These are phyloP conservation scores for Dryas alaskensis DNA, from an alignment of 306 rosid genomes.

Conservation along the genomic window DNA sequence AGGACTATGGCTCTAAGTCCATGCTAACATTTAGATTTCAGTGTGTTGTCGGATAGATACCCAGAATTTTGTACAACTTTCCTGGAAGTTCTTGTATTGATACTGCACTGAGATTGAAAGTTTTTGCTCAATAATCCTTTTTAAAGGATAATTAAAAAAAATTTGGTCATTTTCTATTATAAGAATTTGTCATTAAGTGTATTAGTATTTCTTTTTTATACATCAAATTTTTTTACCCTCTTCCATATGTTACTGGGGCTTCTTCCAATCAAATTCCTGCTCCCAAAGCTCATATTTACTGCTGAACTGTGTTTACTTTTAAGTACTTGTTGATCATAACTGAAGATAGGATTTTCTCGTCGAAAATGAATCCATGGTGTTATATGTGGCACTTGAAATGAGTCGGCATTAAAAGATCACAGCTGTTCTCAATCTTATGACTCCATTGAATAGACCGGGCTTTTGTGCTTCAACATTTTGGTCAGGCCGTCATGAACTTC, in stretches of 20 bases:
- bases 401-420: not conserved
- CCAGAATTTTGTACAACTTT: too few species aligned
- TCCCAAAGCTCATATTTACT: not conserved
- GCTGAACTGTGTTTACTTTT: not conserved
- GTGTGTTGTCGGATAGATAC: too few species aligned
- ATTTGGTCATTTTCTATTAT: too few species aligned
- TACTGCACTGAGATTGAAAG: not conserved
- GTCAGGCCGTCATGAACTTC: slow-evolving; percentile 74
- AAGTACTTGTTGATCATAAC: too few species aligned
- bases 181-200: not conserved
- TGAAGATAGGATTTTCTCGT: not conserved
- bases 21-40: too few species aligned
- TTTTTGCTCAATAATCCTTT: not conserved
- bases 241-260: not conserved
- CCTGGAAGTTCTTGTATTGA: not conserved
- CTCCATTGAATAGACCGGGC: slow-evolving; percentile 11
- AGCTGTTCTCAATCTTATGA: not conserved
- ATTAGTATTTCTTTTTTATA: not conserved
- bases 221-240: not conserved
- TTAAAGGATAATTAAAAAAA: not conserved
- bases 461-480: slow-evolving; percentile 25
- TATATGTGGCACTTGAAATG: not conserved
- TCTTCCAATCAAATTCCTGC: not conserved
- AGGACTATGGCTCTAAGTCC: not conserved
- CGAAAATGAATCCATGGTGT: not conserved